Conservation (phyloP, 768 basidiomycete genomes). For the Lentinula sp. region DNA sequence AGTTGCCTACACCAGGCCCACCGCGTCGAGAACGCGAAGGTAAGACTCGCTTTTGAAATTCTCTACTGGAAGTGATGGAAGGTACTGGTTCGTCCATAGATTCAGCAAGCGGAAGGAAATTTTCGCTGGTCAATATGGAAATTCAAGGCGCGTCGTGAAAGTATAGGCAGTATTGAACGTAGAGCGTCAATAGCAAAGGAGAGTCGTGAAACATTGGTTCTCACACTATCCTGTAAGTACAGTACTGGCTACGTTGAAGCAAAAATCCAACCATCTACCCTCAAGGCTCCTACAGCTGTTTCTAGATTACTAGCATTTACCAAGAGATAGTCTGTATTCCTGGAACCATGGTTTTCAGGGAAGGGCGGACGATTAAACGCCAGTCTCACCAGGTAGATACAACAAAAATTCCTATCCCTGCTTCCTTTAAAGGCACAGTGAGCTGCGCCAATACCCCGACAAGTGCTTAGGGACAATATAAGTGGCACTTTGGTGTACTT, state of each 20-base stretch:
- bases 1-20: constrained; percentile 73
- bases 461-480: constrained; percentile 30
- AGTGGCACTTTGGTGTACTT: neutral
- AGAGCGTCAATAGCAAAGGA: neutral
- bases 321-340: constrained; percentile 65
- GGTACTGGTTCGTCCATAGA: neutral
- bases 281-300: constrained; percentile 36
- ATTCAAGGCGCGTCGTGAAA: neutral
- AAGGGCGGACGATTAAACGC: neutral
- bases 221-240: neutral
- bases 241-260: neutral
- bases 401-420: constrained; percentile 50
- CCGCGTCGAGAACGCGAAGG: constrained; percentile 78
- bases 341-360: constrained; percentile 15
- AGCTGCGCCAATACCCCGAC: constrained; percentile 54
- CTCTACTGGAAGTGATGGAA: constrained; percentile 19
- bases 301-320: constrained; percentile 39
- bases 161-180: neutral
- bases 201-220: neutral
- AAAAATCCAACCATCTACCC: constrained; percentile 49
- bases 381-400: constrained; percentile 55
- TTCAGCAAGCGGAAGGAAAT: neutral
- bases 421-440: constrained; percentile 44
- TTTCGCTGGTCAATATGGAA: neutral
- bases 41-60: constrained; percentile 70